phyloP scores from a whole-genome alignment of 495 filamentous ascomycete species.

The Podospora didyma region DNA sequence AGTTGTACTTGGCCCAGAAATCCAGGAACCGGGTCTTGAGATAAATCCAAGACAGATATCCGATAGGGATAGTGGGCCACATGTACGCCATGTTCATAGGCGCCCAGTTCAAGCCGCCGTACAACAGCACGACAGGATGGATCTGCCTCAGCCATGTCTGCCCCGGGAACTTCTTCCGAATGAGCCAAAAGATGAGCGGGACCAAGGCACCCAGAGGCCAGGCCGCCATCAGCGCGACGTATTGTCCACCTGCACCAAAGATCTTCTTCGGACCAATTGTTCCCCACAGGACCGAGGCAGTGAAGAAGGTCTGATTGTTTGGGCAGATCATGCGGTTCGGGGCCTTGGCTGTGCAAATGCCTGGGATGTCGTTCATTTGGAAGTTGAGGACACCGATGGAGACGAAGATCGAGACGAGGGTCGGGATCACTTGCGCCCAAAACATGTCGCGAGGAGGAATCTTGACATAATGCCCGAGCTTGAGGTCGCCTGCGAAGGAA shows the following conservation, averaged over 20 bases:
- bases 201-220: conserved; percentile 33
- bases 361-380: conserved; percentile 33
- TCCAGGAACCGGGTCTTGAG: conserved; percentile 28
- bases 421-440: conserved; percentile 32
- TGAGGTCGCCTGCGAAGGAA: conserved; percentile 36
- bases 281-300: conserved; percentile 37
- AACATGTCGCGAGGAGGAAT: conserved; percentile 39
- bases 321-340: conserved; percentile 36
- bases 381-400: conserved; percentile 35
- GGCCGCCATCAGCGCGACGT: conserved; percentile 29
- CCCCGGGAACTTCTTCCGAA: conserved; percentile 19
- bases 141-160: conserved; percentile 29
- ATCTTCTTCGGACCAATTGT: conserved; percentile 38
- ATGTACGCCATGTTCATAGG: conserved; percentile 34
- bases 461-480: conserved; percentile 40
- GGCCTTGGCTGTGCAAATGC: conserved; percentile 33
- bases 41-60: conserved; percentile 36
- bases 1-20: conserved; percentile 28
- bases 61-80: conserved; percentile 30
- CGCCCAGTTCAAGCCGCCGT: conserved; percentile 27
- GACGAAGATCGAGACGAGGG: conserved; percentile 30
- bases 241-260: conserved; percentile 33
- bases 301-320: conserved; percentile 37
- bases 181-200: conserved; percentile 21
- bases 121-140: conserved; percentile 33